phyloP scores from a whole-genome alignment of 345 rosid species.

The Gynandropsis gynandra region DNA sequence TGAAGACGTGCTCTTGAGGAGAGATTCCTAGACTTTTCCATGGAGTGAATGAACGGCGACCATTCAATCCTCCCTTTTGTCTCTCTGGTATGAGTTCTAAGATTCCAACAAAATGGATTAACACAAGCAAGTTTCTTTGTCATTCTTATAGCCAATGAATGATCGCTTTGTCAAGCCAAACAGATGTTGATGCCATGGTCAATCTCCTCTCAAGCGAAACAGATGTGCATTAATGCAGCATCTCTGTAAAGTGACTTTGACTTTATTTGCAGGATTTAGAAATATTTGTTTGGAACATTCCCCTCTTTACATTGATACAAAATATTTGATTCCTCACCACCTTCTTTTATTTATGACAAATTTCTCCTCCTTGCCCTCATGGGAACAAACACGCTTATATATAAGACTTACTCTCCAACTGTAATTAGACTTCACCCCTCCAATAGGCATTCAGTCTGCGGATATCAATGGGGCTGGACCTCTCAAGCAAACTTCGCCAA shows the following conservation, averaged over 20 bases:
- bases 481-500: conserved; percentile 45
- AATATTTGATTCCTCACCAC: conserved; percentile 30
- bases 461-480: conserved; percentile 42
- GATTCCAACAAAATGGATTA: conserved; percentile 13
- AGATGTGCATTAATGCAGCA: conserved; percentile 21
- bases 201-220: conserved; percentile 16
- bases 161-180: conserved; percentile 11
- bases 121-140: conserved; percentile 10
- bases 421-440: conserved; percentile 6
- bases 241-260: conserved; percentile 28
- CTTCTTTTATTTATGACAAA: conserved; percentile 18
- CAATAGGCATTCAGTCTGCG: conserved; percentile 20
- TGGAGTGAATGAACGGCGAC: conserved; percentile 22
- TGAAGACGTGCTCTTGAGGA: conserved; percentile 11
- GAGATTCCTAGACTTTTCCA: conserved; percentile 31
- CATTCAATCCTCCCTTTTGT: conserved; percentile 11
- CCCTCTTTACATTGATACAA: conserved; percentile 22
- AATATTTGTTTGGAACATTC: conserved; percentile 25
- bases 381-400: conserved; percentile 10
- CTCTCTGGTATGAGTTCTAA: conserved; percentile 20
- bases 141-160: conserved; percentile 1
- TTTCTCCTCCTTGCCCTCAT: conserved; percentile 22
- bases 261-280: conserved; percentile 21
- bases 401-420: conserved; percentile 13
- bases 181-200: conserved; percentile 19